Base-by-base conservation (phyloP, 495 filamentous ascomycete genomes). In the Neurospora sp. region DNA sequence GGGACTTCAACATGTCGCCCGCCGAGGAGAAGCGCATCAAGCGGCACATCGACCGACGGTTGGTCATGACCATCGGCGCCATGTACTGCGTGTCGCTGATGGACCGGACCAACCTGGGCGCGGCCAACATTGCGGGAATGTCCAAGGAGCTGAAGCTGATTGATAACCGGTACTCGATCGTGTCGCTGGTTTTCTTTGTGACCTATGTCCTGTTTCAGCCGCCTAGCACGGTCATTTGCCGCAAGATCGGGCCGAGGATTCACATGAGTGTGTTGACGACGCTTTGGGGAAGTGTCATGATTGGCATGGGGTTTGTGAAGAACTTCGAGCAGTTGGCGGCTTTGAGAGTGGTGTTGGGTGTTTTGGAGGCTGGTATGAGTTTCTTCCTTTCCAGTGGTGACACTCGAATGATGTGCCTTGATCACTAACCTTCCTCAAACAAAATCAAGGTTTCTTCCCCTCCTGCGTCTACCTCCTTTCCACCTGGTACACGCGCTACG, bases 61-160 rank as follows among this genome's bases (percentile, higher is more conserved):
- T 93, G 11, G 89, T 92, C 39, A 79, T 86, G 1, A 91, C 88
- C 40, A 82, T 89, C 4, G 91, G 91, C 6, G 78, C 88, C 74
- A 84, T 91, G 77, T 92, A 92, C 78, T 90, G 87, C 75, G 83
- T 91, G 73, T 87, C 83, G 39, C 77, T 92, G 70, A 90, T 92
- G 87, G 91, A 92, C 78, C 81, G 91, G 4, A 91, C 89, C 7
- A 93, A 93, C 78, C 75, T 92, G 74, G 84, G 86, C 69, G 84
- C 84, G 44, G 91, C 91, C 61, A 84, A 84, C 39, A 86, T 93
- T 73, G 90, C 89, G 39, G 90, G 83, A 70, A 87, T 92, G 88
- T 80, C 76, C 37, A 74, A 79, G n/a, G 89, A 91, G 69, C 76
- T 91, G 73, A 41, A 74, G 5, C 73, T 91, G 40, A 80, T 77